Evolutionary conservation across 306 rosid genomes (phyloP).

Genomic region (Sesbania bispinosa): DNA sequence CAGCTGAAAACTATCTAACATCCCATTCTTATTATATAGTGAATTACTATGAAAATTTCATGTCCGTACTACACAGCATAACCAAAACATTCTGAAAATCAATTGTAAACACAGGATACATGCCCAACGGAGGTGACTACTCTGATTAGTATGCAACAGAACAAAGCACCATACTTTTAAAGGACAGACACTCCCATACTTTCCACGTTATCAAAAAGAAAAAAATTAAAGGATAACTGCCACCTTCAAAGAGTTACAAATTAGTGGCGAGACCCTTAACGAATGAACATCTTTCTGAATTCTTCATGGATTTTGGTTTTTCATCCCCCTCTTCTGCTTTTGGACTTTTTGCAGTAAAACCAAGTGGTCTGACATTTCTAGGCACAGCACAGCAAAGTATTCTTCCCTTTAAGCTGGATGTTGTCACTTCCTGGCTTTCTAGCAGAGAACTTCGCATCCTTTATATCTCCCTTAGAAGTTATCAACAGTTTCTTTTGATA

Average conservation of each 20-base stretch:
- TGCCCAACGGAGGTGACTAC: neutral
- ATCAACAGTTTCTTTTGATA: conserved; percentile 43
- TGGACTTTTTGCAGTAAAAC: conserved; percentile 51
- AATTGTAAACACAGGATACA: neutral
- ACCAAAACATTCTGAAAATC: neutral
- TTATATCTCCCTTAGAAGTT: conserved; percentile 29
- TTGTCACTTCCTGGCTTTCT: conserved; percentile 42
- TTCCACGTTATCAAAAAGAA: neutral
- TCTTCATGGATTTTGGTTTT: conserved; percentile 79
- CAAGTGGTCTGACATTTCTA: conserved; percentile 61
- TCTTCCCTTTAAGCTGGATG: conserved; percentile 66
- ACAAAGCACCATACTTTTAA: neutral
- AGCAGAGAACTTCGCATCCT: conserved; percentile 30
- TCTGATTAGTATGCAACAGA: neutral
- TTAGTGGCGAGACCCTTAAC: conserved; percentile 24
- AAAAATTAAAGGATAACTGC: neutral
- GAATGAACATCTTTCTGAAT: conserved; percentile 73
- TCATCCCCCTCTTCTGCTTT: conserved; percentile 49
- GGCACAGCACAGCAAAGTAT: conserved; percentile 87
- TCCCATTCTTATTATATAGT: too few species aligned
- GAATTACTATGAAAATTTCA: neutral
- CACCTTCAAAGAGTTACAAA: conserved; percentile 9
- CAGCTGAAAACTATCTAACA: too few species aligned
- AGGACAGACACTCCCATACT: neutral
- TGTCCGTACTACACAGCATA: neutral